Conservation (phyloP, 2,329 filamentous ascomycete genomes). For the Zasmidium cellare region DNA sequence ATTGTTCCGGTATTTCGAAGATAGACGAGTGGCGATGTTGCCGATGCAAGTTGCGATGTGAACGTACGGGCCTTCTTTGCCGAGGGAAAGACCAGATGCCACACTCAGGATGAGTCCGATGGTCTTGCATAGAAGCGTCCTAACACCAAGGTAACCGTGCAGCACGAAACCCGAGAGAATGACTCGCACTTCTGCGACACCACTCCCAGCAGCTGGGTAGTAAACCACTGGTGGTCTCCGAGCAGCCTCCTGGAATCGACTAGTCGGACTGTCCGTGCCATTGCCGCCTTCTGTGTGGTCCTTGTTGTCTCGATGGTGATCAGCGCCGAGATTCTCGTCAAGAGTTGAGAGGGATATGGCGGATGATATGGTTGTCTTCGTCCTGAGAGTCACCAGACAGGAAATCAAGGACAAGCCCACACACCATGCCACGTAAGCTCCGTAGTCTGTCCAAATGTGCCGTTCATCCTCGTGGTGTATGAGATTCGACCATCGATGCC, state of each 20-base stretch:
- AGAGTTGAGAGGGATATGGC: conserved; percentile 82
- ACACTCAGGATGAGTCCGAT: conserved; percentile 82
- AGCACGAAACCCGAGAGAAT: conserved; percentile 97
- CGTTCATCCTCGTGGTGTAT: conserved; percentile 52
- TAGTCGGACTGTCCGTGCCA: conserved; percentile 39
- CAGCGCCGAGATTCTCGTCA: conserved; percentile 86
- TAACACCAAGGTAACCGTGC: conserved; percentile 89
- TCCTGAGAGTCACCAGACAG: conserved; percentile 79
- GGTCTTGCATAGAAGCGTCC: conserved; percentile 84
- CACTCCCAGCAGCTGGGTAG: conserved; percentile 92
- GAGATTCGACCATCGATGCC: conserved; percentile 64
- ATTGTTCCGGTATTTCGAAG: conserved; percentile 89
- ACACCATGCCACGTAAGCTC: conserved; percentile 71
- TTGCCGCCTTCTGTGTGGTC: conserved; percentile 41
- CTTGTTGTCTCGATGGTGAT: conserved; percentile 43
- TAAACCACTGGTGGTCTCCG: conserved; percentile 76
- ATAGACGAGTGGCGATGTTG: conserved; percentile 93
- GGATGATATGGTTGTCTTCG: conserved; percentile 92
- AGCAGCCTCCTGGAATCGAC: conserved; percentile 40
- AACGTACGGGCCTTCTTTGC: conserved; percentile 96
- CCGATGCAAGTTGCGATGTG: conserved; percentile 94
- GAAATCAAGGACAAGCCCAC: conserved; percentile 68
- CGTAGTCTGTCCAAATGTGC: conserved; percentile 70
- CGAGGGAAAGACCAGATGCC: conserved; percentile 86
- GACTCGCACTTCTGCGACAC: conserved; percentile 94